phyloP scores from a whole-genome alignment of 139 green algal species.

The Chlamydomonas asymmetrica region DNA sequence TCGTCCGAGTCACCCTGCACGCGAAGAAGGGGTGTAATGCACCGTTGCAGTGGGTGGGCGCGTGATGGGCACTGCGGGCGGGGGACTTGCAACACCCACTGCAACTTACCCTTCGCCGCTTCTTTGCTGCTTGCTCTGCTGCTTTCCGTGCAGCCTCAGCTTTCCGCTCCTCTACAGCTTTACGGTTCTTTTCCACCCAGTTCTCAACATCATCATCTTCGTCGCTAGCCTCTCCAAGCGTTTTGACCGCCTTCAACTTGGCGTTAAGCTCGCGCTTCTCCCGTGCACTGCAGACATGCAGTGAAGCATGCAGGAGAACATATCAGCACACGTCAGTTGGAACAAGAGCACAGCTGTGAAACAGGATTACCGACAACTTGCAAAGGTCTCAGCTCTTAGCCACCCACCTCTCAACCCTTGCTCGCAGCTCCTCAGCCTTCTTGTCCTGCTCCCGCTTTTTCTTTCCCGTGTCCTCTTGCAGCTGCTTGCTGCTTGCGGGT shows the following conservation, averaged over 20 bases:
- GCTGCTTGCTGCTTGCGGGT: constrained; percentile 7
- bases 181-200: constrained; percentile 68
- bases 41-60: too few species aligned
- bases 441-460: constrained; percentile 6
- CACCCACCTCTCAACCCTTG: constrained; percentile 48
- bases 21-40: too few species aligned
- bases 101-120: too few species aligned
- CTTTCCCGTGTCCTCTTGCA: constrained; percentile 14
- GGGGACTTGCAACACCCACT: too few species aligned
- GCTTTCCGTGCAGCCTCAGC: too few species aligned
- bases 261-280: constrained; percentile 47
- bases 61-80: too few species aligned
- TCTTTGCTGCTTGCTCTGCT: constrained; percentile 8
- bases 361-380: not conserved
- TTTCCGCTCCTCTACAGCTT: too few species aligned
- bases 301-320: constrained; percentile 6
- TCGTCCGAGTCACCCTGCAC: constrained; percentile 52
- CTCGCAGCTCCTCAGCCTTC: constrained; percentile 28
- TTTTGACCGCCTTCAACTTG: constrained; percentile 42
- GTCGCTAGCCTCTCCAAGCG: constrained; percentile 56
- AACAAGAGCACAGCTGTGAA: too few species aligned
- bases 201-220: constrained; percentile 70
- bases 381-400: not conserved
- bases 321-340: too few species aligned
- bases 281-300: constrained; percentile 23